Percentiles rank a stretch among this genome's conserved stretches.
These are phyloP conservation scores for Cercospora berteroae DNA, from an alignment of 2,329 filamentous ascomycete genomes.

Conservation along the genomic window DNA sequence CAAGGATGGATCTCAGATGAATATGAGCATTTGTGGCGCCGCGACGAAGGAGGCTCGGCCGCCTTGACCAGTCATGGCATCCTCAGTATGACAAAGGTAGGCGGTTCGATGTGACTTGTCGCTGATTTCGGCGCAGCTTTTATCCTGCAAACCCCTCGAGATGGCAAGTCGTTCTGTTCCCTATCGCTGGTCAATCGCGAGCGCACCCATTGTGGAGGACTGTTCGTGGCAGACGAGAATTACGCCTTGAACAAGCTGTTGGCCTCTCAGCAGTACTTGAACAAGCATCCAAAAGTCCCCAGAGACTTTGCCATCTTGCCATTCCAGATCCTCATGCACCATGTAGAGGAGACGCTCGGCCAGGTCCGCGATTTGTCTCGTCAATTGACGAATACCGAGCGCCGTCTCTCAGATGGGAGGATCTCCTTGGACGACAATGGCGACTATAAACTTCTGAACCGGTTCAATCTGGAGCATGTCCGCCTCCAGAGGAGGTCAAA, in stretches of 20 bases:
- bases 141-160: slow-evolving; percentile 37
- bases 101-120: background rate
- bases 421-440: slow-evolving; percentile 37
- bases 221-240: slow-evolving; percentile 33
- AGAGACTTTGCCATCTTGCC: slow-evolving; percentile 38
- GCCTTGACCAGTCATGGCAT: slow-evolving; percentile 34
- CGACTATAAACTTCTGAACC: slow-evolving; percentile 38
- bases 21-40: slow-evolving; percentile 37
- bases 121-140: slow-evolving; percentile 26
- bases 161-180: slow-evolving; percentile 36
- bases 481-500: slow-evolving; percentile 35
- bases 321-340: slow-evolving; percentile 33
- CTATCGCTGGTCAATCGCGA: slow-evolving; percentile 38
- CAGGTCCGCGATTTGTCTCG: slow-evolving; percentile 34
- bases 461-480: slow-evolving; percentile 37
- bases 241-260: slow-evolving; percentile 34
- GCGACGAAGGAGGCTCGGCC: slow-evolving; percentile 37
- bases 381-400: slow-evolving; percentile 35
- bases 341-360: slow-evolving; percentile 35
- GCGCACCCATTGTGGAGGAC: slow-evolving; percentile 33
- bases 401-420: slow-evolving; percentile 36
- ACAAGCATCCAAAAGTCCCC: slow-evolving; percentile 37
- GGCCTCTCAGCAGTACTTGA: slow-evolving; percentile 32
- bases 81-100: slow-evolving; percentile 25
- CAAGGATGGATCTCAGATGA: slow-evolving; percentile 38